These are phyloP conservation scores for Sisymbrium irio DNA, from an alignment of 345 rosid species.

Conservation along the genomic window DNA sequence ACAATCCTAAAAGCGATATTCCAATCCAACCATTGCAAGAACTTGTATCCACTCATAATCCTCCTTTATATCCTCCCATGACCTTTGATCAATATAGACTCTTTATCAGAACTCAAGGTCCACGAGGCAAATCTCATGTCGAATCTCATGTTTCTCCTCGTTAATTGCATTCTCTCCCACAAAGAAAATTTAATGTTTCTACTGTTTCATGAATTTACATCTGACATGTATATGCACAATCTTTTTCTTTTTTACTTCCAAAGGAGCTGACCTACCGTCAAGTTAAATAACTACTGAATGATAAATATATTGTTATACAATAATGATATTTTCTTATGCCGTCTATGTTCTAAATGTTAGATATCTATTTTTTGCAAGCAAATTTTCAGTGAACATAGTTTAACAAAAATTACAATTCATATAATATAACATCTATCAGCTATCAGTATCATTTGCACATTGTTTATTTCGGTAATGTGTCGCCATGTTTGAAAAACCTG, in stretches of 20 bases:
- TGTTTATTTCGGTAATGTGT: constrained; percentile 1
- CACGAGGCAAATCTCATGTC: constrained; percentile 83
- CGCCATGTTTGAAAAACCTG: constrained; percentile 29
- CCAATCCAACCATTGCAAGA: constrained; percentile 66
- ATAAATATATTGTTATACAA: neutral
- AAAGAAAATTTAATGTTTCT: neutral
- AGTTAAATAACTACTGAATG: neutral
- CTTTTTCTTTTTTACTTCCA: neutral
- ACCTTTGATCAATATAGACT: constrained; percentile 83
- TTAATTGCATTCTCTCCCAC: neutral
- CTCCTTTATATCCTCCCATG: constrained; percentile 65
- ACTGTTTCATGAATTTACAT: constrained; percentile 5
- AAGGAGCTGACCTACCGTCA: neutral
- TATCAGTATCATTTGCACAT: constrained; percentile 2
- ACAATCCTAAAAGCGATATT: constrained; percentile 85
- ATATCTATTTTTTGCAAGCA: neutral
- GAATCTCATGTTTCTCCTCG: constrained; percentile 52
- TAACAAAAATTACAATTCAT: neutral
- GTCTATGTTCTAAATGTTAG: neutral
- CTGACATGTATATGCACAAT: constrained; percentile 30
- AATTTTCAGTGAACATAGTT: neutral
- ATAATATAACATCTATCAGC: neutral
- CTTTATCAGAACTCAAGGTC: constrained; percentile 74
- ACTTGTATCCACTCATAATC: constrained; percentile 53
- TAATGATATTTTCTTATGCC: neutral